phyloP scores from a whole-genome alignment of 1,284 basidiomycete genomes.

The Coriolopsis trogii region DNA sequence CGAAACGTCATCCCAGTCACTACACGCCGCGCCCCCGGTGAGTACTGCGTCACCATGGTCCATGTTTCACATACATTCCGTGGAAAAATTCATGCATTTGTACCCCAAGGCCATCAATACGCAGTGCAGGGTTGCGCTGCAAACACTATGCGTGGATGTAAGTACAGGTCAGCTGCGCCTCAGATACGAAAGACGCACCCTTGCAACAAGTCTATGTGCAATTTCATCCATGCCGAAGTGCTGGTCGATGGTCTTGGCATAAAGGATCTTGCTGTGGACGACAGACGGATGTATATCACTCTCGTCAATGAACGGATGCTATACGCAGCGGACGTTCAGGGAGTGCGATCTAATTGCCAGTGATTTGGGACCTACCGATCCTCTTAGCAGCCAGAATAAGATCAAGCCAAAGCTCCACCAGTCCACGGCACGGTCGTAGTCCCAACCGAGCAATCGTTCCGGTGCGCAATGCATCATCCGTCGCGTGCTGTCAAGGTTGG shows the following conservation, averaged over 20 bases:
- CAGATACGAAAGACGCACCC: conserved; percentile 32
- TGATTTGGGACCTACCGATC: conserved; percentile 44
- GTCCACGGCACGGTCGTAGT: conserved; percentile 78
- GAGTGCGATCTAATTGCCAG: not conserved
- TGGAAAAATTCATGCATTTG: conserved; percentile 50
- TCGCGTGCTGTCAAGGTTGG: not conserved
- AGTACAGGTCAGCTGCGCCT: not conserved
- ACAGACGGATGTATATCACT: conserved; percentile 24
- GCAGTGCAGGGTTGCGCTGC: conserved; percentile 55
- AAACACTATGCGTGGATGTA: conserved; percentile 42
- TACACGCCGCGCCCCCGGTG: too few relatives aligned
- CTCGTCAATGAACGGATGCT: conserved; percentile 42
- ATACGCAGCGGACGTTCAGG: not conserved
- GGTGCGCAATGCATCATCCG: conserved; percentile 66
- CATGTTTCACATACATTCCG: conserved; percentile 40
- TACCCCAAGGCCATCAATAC: conserved; percentile 42
- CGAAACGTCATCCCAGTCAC: conserved; percentile 41
- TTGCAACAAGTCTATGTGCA: conserved; percentile 42
- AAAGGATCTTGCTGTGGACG: conserved; percentile 30
- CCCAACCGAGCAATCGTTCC: conserved; percentile 71
- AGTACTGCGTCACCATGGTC: too few relatives aligned
- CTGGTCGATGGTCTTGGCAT: conserved; percentile 18
- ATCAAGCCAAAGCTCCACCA: conserved; percentile 83
- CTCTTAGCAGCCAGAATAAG: conserved; percentile 70
- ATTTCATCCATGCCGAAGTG: conserved; percentile 33